Evolutionary conservation across 208 protist species (phyloP).

Genomic region (Leishmania major): DNA sequence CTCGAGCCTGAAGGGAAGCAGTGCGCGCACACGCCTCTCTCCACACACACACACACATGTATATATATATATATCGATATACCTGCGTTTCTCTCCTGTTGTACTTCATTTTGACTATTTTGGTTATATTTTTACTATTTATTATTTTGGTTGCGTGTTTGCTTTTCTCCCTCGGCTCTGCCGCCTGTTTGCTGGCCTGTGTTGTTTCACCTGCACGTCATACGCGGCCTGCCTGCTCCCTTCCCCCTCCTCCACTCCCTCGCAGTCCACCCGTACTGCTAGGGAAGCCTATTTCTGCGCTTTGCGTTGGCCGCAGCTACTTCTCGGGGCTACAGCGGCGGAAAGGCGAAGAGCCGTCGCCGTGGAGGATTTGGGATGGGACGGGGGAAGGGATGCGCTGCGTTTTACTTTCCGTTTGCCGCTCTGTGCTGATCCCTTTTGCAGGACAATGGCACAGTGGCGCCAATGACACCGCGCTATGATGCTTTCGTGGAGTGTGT

Average conservation of each 20-base stretch:
- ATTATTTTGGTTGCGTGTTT: neutral
- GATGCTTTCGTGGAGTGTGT: neutral
- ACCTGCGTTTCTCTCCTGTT: neutral
- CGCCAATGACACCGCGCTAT: neutral
- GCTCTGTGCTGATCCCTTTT: neutral
- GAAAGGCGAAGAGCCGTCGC: neutral
- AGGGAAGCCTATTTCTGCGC: neutral
- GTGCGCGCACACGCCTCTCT: neutral
- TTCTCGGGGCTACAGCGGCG: neutral
- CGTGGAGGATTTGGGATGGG: neutral
- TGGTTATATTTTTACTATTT: neutral
- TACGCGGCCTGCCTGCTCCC: neutral
- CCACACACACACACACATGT: too few species aligned
- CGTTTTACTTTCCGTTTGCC: neutral
- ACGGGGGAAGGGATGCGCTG: neutral
- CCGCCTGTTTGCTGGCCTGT: neutral
- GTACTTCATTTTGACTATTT: neutral
- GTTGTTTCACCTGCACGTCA: neutral
- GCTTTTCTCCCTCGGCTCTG: neutral
- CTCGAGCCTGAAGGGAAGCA: neutral
- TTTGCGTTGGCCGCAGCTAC: neutral
- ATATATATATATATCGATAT: too few species aligned
- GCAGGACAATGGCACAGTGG: neutral
- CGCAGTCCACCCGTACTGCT: neutral
- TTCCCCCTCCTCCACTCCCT: neutral